phyloP scores from a whole-genome alignment of 495 filamentous ascomycete species.

The Neurospora sp. region DNA sequence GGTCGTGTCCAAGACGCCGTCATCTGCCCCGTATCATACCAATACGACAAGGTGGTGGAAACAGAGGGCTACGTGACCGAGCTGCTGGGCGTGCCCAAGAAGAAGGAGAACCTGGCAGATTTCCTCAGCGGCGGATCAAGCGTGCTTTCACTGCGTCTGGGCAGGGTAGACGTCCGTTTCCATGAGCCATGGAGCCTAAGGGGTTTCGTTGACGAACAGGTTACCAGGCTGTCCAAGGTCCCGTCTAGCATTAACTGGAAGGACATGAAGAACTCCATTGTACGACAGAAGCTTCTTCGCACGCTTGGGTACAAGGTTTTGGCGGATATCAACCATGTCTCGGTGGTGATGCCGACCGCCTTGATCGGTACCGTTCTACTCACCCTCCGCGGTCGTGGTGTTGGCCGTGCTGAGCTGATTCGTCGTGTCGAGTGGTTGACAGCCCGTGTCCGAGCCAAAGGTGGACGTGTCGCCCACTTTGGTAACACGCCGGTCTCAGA shows the following conservation, averaged over 20 bases:
- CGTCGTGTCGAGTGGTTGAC: conserved; percentile 86
- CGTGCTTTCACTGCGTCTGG: conserved; percentile 76
- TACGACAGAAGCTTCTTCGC: conserved; percentile 55
- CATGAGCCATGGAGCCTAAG: conserved; percentile 88
- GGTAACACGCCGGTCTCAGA: conserved; percentile 62
- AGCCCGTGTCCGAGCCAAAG: conserved; percentile 71
- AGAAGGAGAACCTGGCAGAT: conserved; percentile 82
- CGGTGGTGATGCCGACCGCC: conserved; percentile 95
- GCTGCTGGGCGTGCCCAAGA: conserved; percentile 85
- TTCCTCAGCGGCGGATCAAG: conserved; percentile 78
- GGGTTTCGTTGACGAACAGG: conserved; percentile 67
- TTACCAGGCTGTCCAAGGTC: conserved; percentile 36
- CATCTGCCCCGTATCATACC: conserved; percentile 88
- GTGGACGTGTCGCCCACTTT: conserved; percentile 86
- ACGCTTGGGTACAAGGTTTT: conserved; percentile 86
- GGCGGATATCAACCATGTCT: conserved; percentile 88
- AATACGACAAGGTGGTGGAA: conserved; percentile 98
- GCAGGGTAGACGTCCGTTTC: conserved; percentile 90
- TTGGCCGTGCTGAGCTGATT: conserved; percentile 77
- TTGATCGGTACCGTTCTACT: conserved; percentile 89
- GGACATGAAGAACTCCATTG: conserved; percentile 33
- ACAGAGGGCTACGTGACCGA: conserved; percentile 94
- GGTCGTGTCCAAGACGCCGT: conserved; percentile 85
- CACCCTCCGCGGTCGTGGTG: conserved; percentile 83
- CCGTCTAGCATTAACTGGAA: conserved; percentile 27